Percentiles rank a stretch among this genome's conserved stretches.
These are phyloP conservation scores for Hysterangium stoloniferum DNA, from an alignment of 768 basidiomycete genomes.

Conservation along the genomic window DNA sequence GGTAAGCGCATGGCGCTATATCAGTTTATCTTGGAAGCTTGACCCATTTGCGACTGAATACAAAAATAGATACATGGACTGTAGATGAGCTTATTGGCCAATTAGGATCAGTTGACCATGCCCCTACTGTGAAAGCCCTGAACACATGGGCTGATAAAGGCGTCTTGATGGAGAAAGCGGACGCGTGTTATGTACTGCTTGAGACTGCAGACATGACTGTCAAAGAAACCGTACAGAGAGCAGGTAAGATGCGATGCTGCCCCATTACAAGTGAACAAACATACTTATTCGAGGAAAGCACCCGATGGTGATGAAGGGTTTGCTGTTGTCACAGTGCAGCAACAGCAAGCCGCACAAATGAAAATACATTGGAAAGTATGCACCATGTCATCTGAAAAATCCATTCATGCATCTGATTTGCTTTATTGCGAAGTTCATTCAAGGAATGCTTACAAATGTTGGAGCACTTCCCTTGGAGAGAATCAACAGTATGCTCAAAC, in stretches of 20 bases:
- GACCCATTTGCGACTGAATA: slow-evolving; percentile 1
- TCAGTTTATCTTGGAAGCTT: neutral
- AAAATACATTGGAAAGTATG: slow-evolving; percentile 79
- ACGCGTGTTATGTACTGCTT: slow-evolving; percentile 55
- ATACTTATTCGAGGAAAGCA: slow-evolving; percentile 14
- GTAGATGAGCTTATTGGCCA: slow-evolving; percentile 57
- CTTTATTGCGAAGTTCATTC: slow-evolving; percentile 54
- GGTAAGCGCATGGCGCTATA: slow-evolving; percentile 28
- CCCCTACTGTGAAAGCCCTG: slow-evolving; percentile 63
- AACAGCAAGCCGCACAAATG: slow-evolving; percentile 82
- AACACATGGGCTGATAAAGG: slow-evolving; percentile 79
- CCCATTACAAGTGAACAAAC: slow-evolving; percentile 11
- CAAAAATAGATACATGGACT: slow-evolving; percentile 67
- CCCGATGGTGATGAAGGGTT: slow-evolving; percentile 39
- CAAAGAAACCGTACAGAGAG: slow-evolving; percentile 1
- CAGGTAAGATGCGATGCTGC: slow-evolving; percentile 12
- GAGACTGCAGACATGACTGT: slow-evolving; percentile 49
- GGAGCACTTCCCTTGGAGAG: slow-evolving; percentile 66
- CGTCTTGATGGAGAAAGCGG: slow-evolving; percentile 62
- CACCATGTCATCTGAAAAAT: slow-evolving; percentile 2
- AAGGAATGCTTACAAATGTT: slow-evolving; percentile 87
- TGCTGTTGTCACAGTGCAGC: slow-evolving; percentile 49
- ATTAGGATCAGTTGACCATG: slow-evolving; percentile 59
- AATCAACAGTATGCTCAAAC: slow-evolving; percentile 85
- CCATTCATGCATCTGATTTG: slow-evolving; percentile 10